These are phyloP conservation scores for Botrytis hyacinthi DNA, from an alignment of 2,329 filamentous ascomycete genomes.

Conservation along the genomic window DNA sequence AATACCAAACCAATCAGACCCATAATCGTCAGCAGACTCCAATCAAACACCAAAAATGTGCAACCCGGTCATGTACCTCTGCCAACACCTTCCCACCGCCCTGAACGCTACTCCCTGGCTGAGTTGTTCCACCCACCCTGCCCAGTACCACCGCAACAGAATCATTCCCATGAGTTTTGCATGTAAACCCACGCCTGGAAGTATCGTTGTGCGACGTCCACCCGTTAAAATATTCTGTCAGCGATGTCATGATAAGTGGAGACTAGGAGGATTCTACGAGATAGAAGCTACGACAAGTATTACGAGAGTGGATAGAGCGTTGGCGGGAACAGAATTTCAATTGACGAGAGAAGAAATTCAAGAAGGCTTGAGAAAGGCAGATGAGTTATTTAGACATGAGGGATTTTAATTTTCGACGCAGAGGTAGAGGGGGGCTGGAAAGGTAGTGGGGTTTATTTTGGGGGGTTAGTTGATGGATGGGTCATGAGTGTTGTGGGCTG, in stretches of 20 bases:
- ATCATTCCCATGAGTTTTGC: background rate
- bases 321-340: constrained; percentile 40
- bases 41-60: background rate
- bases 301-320: constrained; percentile 39
- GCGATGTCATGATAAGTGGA: constrained; percentile 17
- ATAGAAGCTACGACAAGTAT: constrained; percentile 15
- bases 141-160: background rate
- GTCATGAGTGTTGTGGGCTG: background rate
- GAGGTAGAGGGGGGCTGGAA: too few relatives aligned
- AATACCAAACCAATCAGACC: background rate
- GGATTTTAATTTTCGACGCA: too few relatives aligned
- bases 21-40: background rate
- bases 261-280: background rate
- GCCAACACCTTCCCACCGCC: constrained; percentile 4
- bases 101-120: background rate
- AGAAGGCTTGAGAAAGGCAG: constrained; percentile 4
- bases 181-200: background rate
- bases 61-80: background rate
- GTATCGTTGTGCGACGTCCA: background rate
- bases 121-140: background rate
- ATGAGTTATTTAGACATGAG: background rate
- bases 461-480: constrained; percentile 22
- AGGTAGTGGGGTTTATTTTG: background rate
- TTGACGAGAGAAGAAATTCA: constrained; percentile 32
- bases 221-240: constrained; percentile 4